Evolutionary conservation across 257 asterid species (phyloP).

Genomic region (Solanum lignicaule): DNA sequence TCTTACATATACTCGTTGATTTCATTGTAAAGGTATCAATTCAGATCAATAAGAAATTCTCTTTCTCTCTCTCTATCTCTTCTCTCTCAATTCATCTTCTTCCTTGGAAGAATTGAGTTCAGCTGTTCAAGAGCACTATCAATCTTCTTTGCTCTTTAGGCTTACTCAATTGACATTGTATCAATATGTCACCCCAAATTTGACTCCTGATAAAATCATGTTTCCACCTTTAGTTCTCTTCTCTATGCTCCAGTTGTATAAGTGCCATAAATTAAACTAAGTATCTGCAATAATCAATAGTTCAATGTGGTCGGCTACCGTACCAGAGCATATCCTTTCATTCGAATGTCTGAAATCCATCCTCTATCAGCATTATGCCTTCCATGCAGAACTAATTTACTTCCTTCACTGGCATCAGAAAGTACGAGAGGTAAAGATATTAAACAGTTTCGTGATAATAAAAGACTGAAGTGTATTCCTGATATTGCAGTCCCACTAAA

Average conservation of each 20-base stretch:
- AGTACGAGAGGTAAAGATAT: background rate
- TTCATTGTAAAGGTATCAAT: no score
- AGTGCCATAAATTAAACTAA: background rate
- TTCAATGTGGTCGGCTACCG: background rate
- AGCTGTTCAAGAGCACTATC: no score
- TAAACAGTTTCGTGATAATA: background rate
- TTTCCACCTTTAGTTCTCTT: background rate
- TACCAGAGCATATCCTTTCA: constrained; percentile 61
- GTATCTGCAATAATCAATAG: background rate
- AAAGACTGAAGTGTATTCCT: background rate
- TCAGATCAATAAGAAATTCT: no score
- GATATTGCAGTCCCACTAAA: background rate
- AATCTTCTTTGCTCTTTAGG: no score
- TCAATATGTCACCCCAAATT: background rate
- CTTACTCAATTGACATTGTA: no score
- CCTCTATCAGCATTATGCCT: constrained; percentile 82
- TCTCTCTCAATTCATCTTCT: no score
- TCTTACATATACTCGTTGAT: no score
- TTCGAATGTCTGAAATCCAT: constrained; percentile 69
- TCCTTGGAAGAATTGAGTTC: no score
- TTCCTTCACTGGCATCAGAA: constrained; percentile 55
- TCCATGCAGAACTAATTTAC: constrained; percentile 67
- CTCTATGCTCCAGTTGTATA: background rate
- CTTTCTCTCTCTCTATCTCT: no score
- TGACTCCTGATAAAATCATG: background rate